phyloP scores from a whole-genome alignment of 176 grass and related monocot genomes.

The Microstegium vimineum region DNA sequence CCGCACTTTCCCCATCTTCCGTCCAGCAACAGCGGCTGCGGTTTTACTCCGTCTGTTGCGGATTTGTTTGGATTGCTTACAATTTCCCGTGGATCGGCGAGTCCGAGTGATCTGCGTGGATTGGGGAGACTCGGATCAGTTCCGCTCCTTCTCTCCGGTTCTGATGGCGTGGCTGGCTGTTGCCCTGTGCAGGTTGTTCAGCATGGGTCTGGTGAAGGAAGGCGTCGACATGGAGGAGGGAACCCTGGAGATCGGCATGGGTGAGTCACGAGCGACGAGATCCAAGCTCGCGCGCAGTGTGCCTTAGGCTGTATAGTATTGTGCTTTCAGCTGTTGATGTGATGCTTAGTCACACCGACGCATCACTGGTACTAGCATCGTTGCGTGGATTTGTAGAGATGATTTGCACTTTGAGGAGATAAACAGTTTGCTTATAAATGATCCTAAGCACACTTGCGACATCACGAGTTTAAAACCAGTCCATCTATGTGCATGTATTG shows the following conservation, averaged over 20 bases:
- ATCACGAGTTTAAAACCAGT: background rate
- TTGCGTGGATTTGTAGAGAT: background rate
- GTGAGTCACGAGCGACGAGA: constrained; percentile 26
- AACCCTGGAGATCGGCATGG: constrained; percentile 75
- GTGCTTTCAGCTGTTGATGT: background rate
- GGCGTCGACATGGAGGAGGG: constrained; percentile 62
- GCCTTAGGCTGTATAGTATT: background rate
- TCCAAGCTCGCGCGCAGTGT: background rate
- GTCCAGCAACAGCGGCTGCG: background rate
- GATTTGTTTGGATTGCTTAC: background rate
- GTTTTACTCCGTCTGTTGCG: background rate
- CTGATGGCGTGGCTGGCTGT: background rate
- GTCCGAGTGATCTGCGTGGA: background rate
- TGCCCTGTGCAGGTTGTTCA: constrained; percentile 38
- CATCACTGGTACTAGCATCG: background rate
- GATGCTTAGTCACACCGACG: background rate
- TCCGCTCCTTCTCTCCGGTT: background rate
- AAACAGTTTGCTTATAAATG: background rate
- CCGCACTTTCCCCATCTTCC: background rate
- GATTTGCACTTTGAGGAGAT: background rate
- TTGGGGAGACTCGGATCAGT: background rate
- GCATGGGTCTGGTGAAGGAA: constrained; percentile 73
- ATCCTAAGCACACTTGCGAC: background rate
- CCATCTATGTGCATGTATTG: background rate
- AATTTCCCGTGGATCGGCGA: background rate